phyloP scores from a whole-genome alignment of 805 yeast genomes.

The Saccharomyces jurei region DNA sequence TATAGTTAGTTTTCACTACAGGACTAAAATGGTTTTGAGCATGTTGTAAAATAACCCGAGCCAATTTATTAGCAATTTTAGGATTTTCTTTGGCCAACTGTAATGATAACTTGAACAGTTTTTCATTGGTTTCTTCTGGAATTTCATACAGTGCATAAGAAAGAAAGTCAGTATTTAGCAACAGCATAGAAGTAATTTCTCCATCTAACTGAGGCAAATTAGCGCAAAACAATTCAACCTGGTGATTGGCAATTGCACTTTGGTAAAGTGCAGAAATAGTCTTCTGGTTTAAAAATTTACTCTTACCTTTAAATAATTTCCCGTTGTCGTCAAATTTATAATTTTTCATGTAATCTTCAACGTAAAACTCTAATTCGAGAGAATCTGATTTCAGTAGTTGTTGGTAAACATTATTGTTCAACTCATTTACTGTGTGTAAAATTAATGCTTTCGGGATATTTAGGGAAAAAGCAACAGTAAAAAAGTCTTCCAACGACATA shows the following conservation, averaged over 20 bases:
- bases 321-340: slow-evolving; percentile 26
- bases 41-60: slow-evolving; percentile 8
- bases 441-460: slow-evolving; percentile 21
- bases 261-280: slow-evolving; percentile 31
- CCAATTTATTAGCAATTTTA: slow-evolving; percentile 9
- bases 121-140: slow-evolving; percentile 7
- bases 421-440: slow-evolving; percentile 25
- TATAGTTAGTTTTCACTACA: background rate
- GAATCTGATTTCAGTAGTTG: slow-evolving; percentile 12
- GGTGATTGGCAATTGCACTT: slow-evolving; percentile 14
- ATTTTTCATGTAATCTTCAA: slow-evolving; percentile 15
- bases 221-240: slow-evolving; percentile 16
- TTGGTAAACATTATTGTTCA: slow-evolving; percentile 22
- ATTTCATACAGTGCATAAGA: slow-evolving; percentile 7
- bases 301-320: slow-evolving; percentile 19
- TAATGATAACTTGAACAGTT: slow-evolving; percentile 7
- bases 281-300: slow-evolving; percentile 29
- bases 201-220: slow-evolving; percentile 12
- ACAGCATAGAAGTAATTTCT: slow-evolving; percentile 2
- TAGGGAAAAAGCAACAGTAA: slow-evolving; percentile 13
- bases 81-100: slow-evolving; percentile 7
- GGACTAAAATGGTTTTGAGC: slow-evolving; percentile 2
- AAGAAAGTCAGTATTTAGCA: slow-evolving; percentile 14
- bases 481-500: slow-evolving; percentile 14
- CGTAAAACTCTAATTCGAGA: slow-evolving; percentile 7